Conservation (phyloP, 192 early-diverging fungal genomes). For the Podila clonocystis region DNA sequence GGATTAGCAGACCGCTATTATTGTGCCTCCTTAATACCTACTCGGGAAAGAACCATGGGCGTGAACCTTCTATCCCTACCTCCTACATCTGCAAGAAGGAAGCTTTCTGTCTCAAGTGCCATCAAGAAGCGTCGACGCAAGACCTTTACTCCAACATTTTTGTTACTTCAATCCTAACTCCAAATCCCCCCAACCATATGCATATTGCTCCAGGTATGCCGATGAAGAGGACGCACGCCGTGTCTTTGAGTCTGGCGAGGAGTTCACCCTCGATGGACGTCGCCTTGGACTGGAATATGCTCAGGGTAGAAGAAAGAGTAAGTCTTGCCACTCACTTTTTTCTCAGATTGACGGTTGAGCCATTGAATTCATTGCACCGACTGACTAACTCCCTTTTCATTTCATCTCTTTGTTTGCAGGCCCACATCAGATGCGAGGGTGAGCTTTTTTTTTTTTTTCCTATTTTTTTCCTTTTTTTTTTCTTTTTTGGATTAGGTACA, state of each 20-base stretch:
- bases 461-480: no score
- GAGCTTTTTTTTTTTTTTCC: background rate
- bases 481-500: background rate
- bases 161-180: constrained; percentile 1
- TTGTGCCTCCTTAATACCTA: no score
- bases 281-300: constrained; percentile 39
- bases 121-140: no score
- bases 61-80: no score
- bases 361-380: background rate
- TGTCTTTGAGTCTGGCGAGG: constrained; percentile 41
- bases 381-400: background rate
- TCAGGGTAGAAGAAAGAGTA: constrained; percentile 50
- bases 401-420: background rate
- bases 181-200: constrained; percentile 1
- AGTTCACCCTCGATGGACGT: constrained; percentile 41
- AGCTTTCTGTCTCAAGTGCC: no score
- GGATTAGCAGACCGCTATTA: no score
- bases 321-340: background rate
- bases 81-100: no score
- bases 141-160: no score
- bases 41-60: no score
- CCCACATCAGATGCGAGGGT: constrained; percentile 52
- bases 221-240: constrained; percentile 44
- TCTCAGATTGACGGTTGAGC: background rate
- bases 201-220: constrained; percentile 26